Percentiles rank a stretch among this genome's conserved stretches.
phyloP scores from a whole-genome alignment of 768 basidiomycete species.

The Tylopilus subfusipes region DNA sequence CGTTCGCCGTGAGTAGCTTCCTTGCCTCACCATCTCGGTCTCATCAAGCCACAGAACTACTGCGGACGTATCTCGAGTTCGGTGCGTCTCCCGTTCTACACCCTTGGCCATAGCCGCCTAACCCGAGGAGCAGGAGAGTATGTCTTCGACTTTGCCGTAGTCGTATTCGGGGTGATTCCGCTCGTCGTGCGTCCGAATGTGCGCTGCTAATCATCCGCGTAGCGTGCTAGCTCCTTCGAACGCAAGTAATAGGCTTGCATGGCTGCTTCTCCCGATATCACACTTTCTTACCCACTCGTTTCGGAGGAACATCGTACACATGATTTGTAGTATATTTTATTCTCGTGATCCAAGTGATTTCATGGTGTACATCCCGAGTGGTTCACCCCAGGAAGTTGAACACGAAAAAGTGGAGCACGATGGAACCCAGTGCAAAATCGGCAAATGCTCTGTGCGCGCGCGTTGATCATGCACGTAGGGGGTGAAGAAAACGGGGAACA shows the following conservation, averaged over 20 bases:
- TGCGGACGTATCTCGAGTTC: slow-evolving; percentile 75
- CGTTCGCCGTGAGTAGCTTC: slow-evolving; percentile 62
- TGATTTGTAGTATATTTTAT: slow-evolving; percentile 13
- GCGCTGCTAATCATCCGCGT: slow-evolving; percentile 4
- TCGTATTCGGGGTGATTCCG: slow-evolving; percentile 65
- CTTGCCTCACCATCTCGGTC: neutral
- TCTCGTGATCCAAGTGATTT: neutral
- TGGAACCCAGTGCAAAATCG: slow-evolving; percentile 92
- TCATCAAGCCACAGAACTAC: slow-evolving; percentile 46
- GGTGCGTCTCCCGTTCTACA: slow-evolving; percentile 43
- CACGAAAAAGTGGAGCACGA: slow-evolving; percentile 96
- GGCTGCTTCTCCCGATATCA: neutral
- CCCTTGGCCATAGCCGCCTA: neutral
- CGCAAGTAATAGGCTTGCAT: slow-evolving; percentile 29
- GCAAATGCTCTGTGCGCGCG: slow-evolving; percentile 77
- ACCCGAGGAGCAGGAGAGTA: slow-evolving; percentile 62
- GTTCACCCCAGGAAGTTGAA: slow-evolving; percentile 93
- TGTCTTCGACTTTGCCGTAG: slow-evolving; percentile 81
- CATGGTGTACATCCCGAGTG: neutral
- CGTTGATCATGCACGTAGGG: neutral
- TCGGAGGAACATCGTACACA: neutral
- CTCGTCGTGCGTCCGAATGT: neutral
- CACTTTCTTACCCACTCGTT: neutral
- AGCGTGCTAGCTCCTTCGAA: slow-evolving; percentile 78
- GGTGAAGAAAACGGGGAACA: slow-evolving; percentile 22